Evolutionary conservation across 2,329 filamentous ascomycete genomes (phyloP).

Genomic region (Neopestalotiopsis sp.): DNA sequence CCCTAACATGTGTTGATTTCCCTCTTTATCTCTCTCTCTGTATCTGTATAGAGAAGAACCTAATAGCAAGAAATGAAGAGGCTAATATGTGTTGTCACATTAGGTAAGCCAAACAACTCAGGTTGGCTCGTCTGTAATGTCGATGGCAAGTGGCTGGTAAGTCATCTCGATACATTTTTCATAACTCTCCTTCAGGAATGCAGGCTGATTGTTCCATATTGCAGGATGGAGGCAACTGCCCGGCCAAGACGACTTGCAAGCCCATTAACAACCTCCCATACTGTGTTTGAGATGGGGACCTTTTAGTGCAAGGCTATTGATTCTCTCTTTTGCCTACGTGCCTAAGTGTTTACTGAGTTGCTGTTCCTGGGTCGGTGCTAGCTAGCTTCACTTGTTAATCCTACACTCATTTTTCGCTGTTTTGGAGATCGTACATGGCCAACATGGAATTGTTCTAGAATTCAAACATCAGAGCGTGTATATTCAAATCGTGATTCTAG

Average conservation of each 20-base stretch:
- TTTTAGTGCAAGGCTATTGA: not conserved
- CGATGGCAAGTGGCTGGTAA: constrained; percentile 33
- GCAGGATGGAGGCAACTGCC: constrained; percentile 34
- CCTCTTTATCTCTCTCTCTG: no score
- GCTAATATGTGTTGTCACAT: no score
- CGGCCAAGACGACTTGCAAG: constrained; percentile 30
- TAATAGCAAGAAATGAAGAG: no score
- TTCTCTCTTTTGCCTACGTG: not conserved
- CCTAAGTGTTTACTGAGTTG: not conserved
- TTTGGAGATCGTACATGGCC: no score
- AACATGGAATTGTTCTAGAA: no score
- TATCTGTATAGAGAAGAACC: no score
- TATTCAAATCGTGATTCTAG: no score
- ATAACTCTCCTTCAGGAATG: constrained; percentile 3
- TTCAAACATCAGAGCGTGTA: no score
- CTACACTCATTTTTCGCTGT: no score
- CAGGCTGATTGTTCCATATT: not conserved
- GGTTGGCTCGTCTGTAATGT: constrained; percentile 39
- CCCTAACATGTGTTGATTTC: no score
- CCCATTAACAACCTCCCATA: constrained; percentile 36
- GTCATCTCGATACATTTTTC: constrained; percentile 9
- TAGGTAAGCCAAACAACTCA: constrained; percentile 29
- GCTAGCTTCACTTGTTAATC: no score
- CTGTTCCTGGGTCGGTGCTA: no score
- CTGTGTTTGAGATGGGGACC: constrained; percentile 28